Percentiles rank a stretch among this genome's conserved stretches.
Evolutionary conservation across 257 asterid genomes (phyloP).

Genomic region (Handroanthus guayacan): DNA sequence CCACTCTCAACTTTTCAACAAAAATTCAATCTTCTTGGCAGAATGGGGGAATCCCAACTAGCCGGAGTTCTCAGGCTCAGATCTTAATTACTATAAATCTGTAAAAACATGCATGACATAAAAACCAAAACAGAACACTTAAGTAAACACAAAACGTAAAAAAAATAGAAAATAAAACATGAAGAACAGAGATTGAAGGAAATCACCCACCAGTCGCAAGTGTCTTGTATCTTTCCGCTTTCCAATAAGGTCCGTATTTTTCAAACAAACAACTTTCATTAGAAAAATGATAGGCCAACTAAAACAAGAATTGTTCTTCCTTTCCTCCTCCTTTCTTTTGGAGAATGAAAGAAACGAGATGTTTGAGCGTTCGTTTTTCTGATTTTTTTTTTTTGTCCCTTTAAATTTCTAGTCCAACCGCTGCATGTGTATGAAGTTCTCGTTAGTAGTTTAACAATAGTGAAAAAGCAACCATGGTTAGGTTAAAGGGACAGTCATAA

Average conservation of each 20-base stretch:
- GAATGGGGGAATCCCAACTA: slow-evolving; percentile 29
- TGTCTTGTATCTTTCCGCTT: not conserved
- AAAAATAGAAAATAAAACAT: slow-evolving; percentile 9
- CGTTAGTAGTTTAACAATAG: slow-evolving; percentile 28
- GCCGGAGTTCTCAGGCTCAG: slow-evolving; percentile 45
- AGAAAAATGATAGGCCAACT: slow-evolving; percentile 36
- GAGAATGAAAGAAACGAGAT: slow-evolving; percentile 19
- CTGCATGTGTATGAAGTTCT: slow-evolving; percentile 50
- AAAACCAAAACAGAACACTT: not conserved
- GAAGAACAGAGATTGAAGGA: slow-evolving; percentile 29
- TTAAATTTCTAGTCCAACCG: slow-evolving; percentile 36
- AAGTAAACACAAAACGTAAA: not conserved
- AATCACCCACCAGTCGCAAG: slow-evolving; percentile 48
- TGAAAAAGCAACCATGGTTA: slow-evolving; percentile 54
- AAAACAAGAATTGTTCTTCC: slow-evolving; percentile 23
- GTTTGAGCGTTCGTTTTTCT: not conserved
- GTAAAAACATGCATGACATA: slow-evolving; percentile 36
- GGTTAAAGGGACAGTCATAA: slow-evolving; percentile 33
- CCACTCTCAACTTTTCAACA: slow-evolving; percentile 22
- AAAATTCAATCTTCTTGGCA: slow-evolving; percentile 33
- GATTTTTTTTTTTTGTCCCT: slow-evolving; percentile 21
- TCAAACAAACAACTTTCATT: not conserved
- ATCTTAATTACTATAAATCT: slow-evolving; percentile 54
- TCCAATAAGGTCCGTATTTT: slow-evolving; percentile 4
- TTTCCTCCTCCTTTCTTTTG: not conserved